These are phyloP conservation scores for Hypericum perforatum DNA, from an alignment of 345 rosid species.

Conservation along the genomic window DNA sequence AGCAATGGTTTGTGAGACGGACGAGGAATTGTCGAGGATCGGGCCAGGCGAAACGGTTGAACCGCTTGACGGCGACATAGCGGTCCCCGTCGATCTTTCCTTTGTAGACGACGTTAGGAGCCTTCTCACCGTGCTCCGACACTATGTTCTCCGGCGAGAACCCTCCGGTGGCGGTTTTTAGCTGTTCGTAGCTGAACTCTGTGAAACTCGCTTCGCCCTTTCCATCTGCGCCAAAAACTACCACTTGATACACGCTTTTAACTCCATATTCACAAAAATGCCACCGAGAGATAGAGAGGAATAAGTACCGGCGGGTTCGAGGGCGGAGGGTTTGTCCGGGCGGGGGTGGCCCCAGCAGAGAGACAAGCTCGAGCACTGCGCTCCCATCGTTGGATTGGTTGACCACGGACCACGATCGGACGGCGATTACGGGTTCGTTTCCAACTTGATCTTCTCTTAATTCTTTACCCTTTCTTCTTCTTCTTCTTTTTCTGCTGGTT, in stretches of 20 bases:
- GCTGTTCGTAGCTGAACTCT: constrained; percentile 6
- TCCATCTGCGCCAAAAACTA: background rate
- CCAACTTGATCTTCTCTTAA: background rate
- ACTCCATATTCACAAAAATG: background rate
- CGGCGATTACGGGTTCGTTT: background rate
- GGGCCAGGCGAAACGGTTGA: background rate
- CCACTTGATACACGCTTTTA: background rate
- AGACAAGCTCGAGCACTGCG: constrained; percentile 4
- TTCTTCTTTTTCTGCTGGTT: too few relatives aligned
- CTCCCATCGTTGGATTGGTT: background rate
- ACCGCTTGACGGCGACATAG: background rate
- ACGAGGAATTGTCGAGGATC: constrained; percentile 1
- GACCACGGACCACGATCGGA: background rate
- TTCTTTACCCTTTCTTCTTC: too few relatives aligned
- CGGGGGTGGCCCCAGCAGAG: constrained; percentile 7
- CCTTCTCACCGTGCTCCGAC: constrained; percentile 8
- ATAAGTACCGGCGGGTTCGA: background rate
- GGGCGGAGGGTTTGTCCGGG: constrained; percentile 1
- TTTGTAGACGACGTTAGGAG: constrained; percentile 1
- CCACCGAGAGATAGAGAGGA: background rate
- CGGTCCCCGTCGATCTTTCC: background rate
- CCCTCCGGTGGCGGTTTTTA: constrained; percentile 3
- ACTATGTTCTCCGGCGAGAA: background rate
- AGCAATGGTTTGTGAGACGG: background rate
- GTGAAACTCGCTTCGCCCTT: background rate